A percentile compares a stretch with the other conserved stretches of the same genome.
phyloP scores from a whole-genome alignment of 2,329 filamentous ascomycete species.

The Aspergillus uvarum region DNA sequence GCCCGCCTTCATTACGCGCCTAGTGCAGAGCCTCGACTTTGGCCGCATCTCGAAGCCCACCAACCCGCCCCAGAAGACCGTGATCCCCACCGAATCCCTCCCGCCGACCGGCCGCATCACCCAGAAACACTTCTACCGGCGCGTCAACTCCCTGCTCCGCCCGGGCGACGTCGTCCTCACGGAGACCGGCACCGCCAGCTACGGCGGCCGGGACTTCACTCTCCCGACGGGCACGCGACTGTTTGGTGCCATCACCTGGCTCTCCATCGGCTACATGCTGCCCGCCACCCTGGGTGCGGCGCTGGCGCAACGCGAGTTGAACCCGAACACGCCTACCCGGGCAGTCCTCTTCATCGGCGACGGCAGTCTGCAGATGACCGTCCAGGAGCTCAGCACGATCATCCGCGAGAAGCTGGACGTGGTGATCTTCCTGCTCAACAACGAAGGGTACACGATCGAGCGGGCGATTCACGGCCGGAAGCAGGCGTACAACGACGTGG shows the following conservation, averaged over 20 bases:
- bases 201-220: slow-evolving; percentile 53
- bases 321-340: slow-evolving; percentile 32
- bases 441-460: slow-evolving; percentile 61
- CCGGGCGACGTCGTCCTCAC: slow-evolving; percentile 57
- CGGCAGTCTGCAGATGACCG: slow-evolving; percentile 66
- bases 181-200: slow-evolving; percentile 59
- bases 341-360: slow-evolving; percentile 63
- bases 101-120: slow-evolving; percentile 47
- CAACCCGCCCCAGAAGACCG: slow-evolving; percentile 19
- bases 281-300: slow-evolving; percentile 58
- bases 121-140: slow-evolving; percentile 53
- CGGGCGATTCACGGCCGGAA: slow-evolving; percentile 56
- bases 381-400: slow-evolving; percentile 65
- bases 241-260: slow-evolving; percentile 57
- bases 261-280: slow-evolving; percentile 62
- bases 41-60: slow-evolving; percentile 47
- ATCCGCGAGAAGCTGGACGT: slow-evolving; percentile 55
- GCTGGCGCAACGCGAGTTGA: slow-evolving; percentile 47
- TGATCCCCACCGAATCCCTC: slow-evolving; percentile 38
- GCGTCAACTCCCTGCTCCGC: slow-evolving; percentile 49
- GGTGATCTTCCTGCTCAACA: slow-evolving; percentile 57
- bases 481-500: slow-evolving; percentile 57
- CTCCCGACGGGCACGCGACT: slow-evolving; percentile 51
- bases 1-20: slow-evolving; percentile 72
- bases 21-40: slow-evolving; percentile 62